Conservation (phyloP, 371 early-diverging fungal genomes). For the Mortierella sp. region DNA sequence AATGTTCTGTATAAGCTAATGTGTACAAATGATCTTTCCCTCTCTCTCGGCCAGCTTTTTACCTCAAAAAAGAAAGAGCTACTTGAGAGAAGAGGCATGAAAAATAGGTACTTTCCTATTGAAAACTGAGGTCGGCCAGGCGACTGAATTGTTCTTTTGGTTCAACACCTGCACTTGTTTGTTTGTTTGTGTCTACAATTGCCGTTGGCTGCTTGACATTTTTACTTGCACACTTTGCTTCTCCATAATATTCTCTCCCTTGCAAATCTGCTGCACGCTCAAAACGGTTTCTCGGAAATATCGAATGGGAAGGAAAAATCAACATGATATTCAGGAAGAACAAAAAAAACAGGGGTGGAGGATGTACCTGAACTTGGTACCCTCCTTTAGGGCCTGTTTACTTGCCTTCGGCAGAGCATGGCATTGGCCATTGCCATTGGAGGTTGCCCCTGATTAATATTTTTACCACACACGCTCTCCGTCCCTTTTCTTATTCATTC, state of each 20-base stretch:
- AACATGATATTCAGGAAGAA: background rate
- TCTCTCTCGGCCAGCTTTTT: background rate
- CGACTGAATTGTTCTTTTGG: background rate
- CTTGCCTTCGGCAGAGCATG: background rate
- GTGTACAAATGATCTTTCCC: background rate
- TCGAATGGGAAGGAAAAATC: background rate
- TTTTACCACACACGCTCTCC: background rate
- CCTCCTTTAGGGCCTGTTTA: background rate
- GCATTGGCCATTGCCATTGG: background rate
- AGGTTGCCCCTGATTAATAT: background rate
- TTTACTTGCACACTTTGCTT: background rate
- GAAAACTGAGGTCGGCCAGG: background rate
- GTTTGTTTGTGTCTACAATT: background rate
- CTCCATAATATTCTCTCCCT: background rate
- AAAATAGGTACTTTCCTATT: background rate
- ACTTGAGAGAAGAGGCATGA: background rate
- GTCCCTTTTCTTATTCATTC: too few relatives aligned
- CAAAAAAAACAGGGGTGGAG: background rate
- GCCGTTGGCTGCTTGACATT: background rate
- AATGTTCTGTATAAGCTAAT: background rate
- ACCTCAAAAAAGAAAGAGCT: background rate
- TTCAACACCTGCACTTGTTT: background rate
- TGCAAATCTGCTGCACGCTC: background rate
- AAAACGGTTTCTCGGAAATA: slow-evolving; percentile 2
- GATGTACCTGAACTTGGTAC: background rate